Base-by-base conservation (phyloP, 2,329 filamentous ascomycete genomes). In the Aspergillus clavatus region DNA sequence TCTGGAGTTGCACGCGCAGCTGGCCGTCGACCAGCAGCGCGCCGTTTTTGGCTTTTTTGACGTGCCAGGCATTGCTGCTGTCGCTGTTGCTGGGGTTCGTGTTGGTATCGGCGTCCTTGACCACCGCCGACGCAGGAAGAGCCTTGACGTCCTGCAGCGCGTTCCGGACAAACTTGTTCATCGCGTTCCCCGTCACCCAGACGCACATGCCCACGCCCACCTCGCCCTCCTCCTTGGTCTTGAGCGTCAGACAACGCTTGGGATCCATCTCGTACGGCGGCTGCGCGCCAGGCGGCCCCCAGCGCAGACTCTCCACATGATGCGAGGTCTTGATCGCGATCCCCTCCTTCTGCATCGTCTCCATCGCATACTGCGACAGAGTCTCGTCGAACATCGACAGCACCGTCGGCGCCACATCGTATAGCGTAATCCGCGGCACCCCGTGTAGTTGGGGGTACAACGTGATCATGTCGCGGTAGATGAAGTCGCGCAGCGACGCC, bases 361-460 rank as follows among this genome's bases (percentile, higher is more conserved):
- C 68, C 67, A 77, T 76, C 0, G 79, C 79, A 54, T 81, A 82
- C 12, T 71, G 65, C 3, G 73, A 73, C 11, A 82, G 62, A 12
- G 75, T 75, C 48, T 79, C 71, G 45, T 82, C 79, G 49, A 82
- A 82, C 77, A 80, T 81, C 5, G 74, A 76, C 10, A 82, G 62
- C 0, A 82, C 77, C 44, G 73, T 79, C 1, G 77, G 73, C 1
- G 79, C 79, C 3, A 83, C 77, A 56, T 83, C 80, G 51, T 81
- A 82, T 3, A 82, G 70, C 2, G 76, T 77, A 50, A 82, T 77
- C 21, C 73, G 69, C 40, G 75, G 70, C 39, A 74, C 68, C 10
- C 69, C 65, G 29, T 74, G 66, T 5, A 82, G 61, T 2, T 72
- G 65, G 0, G 79, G 79, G 50, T 82, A 81, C 14, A 81, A 56